These are phyloP conservation scores for Penicillium sp. DNA, from an alignment of 2,329 filamentous ascomycete genomes.

Conservation along the genomic window DNA sequence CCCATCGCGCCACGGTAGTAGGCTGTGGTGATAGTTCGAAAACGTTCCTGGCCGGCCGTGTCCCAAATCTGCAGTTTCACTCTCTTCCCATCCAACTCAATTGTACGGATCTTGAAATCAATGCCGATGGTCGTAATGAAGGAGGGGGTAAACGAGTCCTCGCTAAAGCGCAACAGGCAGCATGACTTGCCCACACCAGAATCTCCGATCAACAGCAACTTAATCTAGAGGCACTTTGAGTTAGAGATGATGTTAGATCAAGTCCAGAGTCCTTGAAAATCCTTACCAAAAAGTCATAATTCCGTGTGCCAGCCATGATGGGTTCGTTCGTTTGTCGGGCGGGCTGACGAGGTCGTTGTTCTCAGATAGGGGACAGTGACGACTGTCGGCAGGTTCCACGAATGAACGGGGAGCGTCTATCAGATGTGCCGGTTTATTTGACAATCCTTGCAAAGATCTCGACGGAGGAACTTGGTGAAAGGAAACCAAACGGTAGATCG, in stretches of 20 bases:
- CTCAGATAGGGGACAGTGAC: slow-evolving; percentile 17
- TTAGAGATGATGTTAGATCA: not conserved
- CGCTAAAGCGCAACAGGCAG: slow-evolving; percentile 93
- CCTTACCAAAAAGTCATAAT: slow-evolving; percentile 97
- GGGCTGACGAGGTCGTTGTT: slow-evolving; percentile 5
- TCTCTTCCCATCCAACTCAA: slow-evolving; percentile 97
- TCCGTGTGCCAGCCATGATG: slow-evolving; percentile 90
- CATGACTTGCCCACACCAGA: slow-evolving; percentile 97
- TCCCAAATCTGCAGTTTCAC: slow-evolving; percentile 99
- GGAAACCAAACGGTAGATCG: not conserved
- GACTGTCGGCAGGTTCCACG: not conserved
- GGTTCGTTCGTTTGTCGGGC: slow-evolving; percentile 8
- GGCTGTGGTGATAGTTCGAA: slow-evolving; percentile 97
- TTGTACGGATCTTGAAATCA: slow-evolving; percentile 99
- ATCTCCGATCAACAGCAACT: slow-evolving; percentile 94
- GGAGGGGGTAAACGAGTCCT: slow-evolving; percentile 95
- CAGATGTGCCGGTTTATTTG: not conserved
- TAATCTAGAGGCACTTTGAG: slow-evolving; percentile 65
- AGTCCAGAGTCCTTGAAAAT: not conserved
- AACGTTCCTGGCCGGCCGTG: slow-evolving; percentile 95
- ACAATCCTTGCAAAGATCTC: not conserved
- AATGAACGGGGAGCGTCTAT: not conserved
- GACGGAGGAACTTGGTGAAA: not conserved
- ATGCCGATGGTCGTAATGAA: slow-evolving; percentile 99
- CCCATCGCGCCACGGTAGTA: slow-evolving; percentile 99